phyloP scores from a whole-genome alignment of 148 eudicot species.

The Nepenthes gracilis region DNA sequence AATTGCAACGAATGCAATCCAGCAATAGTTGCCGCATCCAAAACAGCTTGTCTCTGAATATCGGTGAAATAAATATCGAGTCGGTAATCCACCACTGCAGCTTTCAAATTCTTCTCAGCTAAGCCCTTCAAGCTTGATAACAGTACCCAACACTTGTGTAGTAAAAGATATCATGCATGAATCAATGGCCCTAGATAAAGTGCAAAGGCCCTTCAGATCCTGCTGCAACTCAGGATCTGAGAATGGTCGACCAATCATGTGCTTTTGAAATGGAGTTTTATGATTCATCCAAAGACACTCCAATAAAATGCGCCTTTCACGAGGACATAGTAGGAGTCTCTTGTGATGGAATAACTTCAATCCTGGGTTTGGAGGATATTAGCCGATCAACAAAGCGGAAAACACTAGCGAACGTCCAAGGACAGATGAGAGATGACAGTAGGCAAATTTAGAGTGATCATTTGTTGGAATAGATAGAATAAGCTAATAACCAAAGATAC shows the following conservation, averaged over 20 bases:
- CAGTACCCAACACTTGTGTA: slow-evolving; percentile 73
- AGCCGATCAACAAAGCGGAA: too few relatives aligned
- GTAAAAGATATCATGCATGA: slow-evolving; percentile 62
- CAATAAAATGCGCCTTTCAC: slow-evolving; percentile 86
- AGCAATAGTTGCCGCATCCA: slow-evolving; percentile 78
- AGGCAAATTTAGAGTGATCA: too few relatives aligned
- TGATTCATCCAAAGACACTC: slow-evolving; percentile 82
- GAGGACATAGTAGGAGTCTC: slow-evolving; percentile 86
- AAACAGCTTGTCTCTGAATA: slow-evolving; percentile 81
- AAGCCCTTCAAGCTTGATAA: slow-evolving; percentile 72
- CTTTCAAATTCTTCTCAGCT: slow-evolving; percentile 76
- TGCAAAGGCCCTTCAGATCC: slow-evolving; percentile 51
- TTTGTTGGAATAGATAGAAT: too few relatives aligned
- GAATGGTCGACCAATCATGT: slow-evolving; percentile 63
- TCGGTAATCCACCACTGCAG: slow-evolving; percentile 91
- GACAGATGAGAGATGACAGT: too few relatives aligned
- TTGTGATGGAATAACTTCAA: slow-evolving; percentile 83
- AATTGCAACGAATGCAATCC: slow-evolving; percentile 69
- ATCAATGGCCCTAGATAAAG: slow-evolving; percentile 78
- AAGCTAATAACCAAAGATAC: too few relatives aligned
- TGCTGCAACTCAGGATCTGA: slow-evolving; percentile 77
- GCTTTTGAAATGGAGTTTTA: slow-evolving; percentile 67
- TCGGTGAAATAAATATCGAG: slow-evolving; percentile 89
- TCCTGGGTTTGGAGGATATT: too few relatives aligned
- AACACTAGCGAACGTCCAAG: too few relatives aligned